Percentiles rank a stretch among this genome's conserved stretches.
phyloP scores from a whole-genome alignment of 768 basidiomycete genomes.

The Boletus fagicola region DNA sequence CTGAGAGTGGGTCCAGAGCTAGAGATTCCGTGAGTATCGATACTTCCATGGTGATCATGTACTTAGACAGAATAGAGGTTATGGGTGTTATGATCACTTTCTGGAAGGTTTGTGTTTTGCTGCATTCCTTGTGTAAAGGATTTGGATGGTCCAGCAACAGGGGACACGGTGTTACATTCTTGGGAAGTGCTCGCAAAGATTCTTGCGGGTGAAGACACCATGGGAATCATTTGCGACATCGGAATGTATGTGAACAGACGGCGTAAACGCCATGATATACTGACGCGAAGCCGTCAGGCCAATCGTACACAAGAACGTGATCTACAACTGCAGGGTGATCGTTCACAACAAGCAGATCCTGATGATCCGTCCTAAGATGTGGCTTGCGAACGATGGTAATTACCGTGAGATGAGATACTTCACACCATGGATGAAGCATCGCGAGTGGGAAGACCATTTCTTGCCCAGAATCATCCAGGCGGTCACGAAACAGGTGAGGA shows the following conservation, averaged over 20 bases:
- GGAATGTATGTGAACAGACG: slow-evolving; percentile 69
- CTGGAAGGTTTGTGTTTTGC: slow-evolving; percentile 66
- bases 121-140: neutral
- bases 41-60: neutral
- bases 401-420: slow-evolving; percentile 90
- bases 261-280: neutral
- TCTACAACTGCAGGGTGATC: slow-evolving; percentile 94
- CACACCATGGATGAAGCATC: slow-evolving; percentile 91
- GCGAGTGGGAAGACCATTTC: slow-evolving; percentile 87
- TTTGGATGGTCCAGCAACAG: slow-evolving; percentile 39
- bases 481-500: slow-evolving; percentile 79
- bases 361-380: slow-evolving; percentile 98
- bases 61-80: slow-evolving; percentile 57
- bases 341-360: slow-evolving; percentile 83
- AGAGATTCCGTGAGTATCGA: slow-evolving; percentile 76
- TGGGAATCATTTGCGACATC: slow-evolving; percentile 92
- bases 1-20: slow-evolving; percentile 95
- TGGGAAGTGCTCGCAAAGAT: slow-evolving; percentile 98
- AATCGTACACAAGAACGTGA: slow-evolving; percentile 95
- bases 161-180: slow-evolving; percentile 93
- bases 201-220: slow-evolving; percentile 70
- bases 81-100: slow-evolving; percentile 97
- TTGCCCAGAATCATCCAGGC: slow-evolving; percentile 86
- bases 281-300: slow-evolving; percentile 58
- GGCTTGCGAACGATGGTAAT: slow-evolving; percentile 98